Evolutionary conservation across 2,329 filamentous ascomycete species (phyloP).

Genomic region (Aspergillus glaucus): DNA sequence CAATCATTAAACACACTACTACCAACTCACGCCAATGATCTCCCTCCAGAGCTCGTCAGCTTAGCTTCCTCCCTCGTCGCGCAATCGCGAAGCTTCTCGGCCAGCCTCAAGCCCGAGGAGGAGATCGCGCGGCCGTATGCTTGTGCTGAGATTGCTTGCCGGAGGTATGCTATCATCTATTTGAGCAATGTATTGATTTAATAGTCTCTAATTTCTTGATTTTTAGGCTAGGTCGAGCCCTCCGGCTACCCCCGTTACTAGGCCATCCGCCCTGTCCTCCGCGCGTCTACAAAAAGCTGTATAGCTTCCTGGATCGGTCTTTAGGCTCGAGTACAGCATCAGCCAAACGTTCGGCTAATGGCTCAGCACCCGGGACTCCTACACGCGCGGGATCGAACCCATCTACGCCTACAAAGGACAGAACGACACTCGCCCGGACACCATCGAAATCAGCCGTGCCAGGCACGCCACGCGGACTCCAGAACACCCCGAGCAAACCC

Average conservation of each 20-base stretch:
- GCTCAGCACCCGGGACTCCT: conserved; percentile 26
- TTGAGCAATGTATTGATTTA: neutral
- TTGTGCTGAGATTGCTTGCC: conserved; percentile 84
- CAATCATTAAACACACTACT: conserved; percentile 67
- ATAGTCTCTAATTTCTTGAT: neutral
- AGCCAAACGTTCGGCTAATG: conserved; percentile 30
- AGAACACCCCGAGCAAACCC: conserved; percentile 42
- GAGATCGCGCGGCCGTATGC: conserved; percentile 80
- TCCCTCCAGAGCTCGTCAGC: conserved; percentile 64
- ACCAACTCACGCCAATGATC: conserved; percentile 61
- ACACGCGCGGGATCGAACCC: conserved; percentile 25
- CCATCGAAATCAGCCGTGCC: conserved; percentile 20
- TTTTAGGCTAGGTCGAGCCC: conserved; percentile 62
- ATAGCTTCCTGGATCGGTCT: conserved; percentile 69
- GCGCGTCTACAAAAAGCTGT: conserved; percentile 76
- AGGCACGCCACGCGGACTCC: conserved; percentile 23
- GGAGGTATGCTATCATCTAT: conserved; percentile 50
- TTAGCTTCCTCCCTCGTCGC: conserved; percentile 68
- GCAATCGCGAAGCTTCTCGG: conserved; percentile 71
- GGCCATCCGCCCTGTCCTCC: conserved; percentile 72
- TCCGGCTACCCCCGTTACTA: conserved; percentile 71
- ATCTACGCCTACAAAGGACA: conserved; percentile 32
- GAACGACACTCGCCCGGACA: conserved; percentile 10
- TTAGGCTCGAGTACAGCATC: conserved; percentile 41
- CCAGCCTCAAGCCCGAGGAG: conserved; percentile 73